phyloP scores from a whole-genome alignment of 805 yeast species.

The Lachancea waltii region DNA sequence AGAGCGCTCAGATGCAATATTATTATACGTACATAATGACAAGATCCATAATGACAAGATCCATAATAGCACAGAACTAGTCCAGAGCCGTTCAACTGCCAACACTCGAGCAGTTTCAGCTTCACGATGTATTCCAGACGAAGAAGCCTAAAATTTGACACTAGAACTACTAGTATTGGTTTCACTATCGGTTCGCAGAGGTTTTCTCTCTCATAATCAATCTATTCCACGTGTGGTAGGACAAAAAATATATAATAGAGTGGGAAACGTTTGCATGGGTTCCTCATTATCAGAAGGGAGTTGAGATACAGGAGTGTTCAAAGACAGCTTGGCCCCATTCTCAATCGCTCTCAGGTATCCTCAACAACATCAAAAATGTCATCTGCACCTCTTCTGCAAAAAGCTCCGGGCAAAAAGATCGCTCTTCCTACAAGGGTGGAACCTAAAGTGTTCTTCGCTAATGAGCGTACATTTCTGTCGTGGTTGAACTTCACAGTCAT shows the following conservation, averaged over 20 bases:
- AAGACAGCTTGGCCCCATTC: no score
- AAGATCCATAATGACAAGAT: no score
- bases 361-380: constrained; percentile 42
- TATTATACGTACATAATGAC: background rate
- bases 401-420: constrained; percentile 81
- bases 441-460: constrained; percentile 98
- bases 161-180: background rate
- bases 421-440: constrained; percentile 98
- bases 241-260: background rate
- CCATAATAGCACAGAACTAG: no score
- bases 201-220: constrained; percentile 14
- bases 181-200: constrained; percentile 5
- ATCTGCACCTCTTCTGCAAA: constrained; percentile 59
- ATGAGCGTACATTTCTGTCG: constrained; percentile 95
- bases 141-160: no score
- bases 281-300: no score
- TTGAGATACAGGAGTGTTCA: no score
- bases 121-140: no score
- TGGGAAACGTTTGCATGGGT: no score
- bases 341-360: background rate
- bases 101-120: no score
- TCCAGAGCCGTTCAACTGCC: no score
- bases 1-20: no score
- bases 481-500: constrained; percentile 99
- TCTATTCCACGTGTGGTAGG: constrained; percentile 5